Percentiles rank a stretch among this genome's conserved stretches.
Evolutionary conservation across 2,329 filamentous ascomycete species (phyloP).

Genomic region (Diplodia seriata): DNA sequence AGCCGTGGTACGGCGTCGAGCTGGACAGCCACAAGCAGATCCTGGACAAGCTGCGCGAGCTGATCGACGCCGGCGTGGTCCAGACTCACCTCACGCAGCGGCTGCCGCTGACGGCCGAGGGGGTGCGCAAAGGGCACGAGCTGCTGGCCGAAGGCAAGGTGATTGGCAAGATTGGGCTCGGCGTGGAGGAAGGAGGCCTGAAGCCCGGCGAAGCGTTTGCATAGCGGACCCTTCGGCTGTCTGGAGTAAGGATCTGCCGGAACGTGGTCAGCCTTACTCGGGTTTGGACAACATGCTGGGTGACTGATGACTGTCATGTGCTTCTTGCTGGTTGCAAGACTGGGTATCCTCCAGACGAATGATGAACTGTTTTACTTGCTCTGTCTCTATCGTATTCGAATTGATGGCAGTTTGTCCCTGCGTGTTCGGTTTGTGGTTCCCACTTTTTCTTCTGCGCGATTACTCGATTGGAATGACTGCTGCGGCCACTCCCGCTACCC

Average conservation of each 20-base stretch:
- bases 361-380: neutral
- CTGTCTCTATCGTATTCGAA: neutral
- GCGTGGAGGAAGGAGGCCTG: conserved; percentile 42
- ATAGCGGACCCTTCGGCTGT: neutral
- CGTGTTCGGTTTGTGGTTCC: neutral
- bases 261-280: neutral
- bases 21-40: conserved; percentile 51
- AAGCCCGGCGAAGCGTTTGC: neutral
- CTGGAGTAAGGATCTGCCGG: neutral
- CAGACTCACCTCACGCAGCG: conserved; percentile 50
- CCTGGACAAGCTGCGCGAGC: conserved; percentile 45
- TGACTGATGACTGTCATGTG: neutral
- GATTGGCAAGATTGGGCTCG: conserved; percentile 47
- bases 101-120: conserved; percentile 47
- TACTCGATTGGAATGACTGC: neutral
- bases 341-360: neutral
- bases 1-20: conserved; percentile 50
- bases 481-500: neutral
- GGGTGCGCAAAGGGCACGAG: conserved; percentile 51
- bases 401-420: neutral
- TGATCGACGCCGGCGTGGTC: conserved; percentile 48
- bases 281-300: neutral
- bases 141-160: conserved; percentile 48
- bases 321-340: neutral
- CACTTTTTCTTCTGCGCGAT: neutral